Conservation (phyloP, 768 basidiomycete genomes). For the Kondoa malvinella region DNA sequence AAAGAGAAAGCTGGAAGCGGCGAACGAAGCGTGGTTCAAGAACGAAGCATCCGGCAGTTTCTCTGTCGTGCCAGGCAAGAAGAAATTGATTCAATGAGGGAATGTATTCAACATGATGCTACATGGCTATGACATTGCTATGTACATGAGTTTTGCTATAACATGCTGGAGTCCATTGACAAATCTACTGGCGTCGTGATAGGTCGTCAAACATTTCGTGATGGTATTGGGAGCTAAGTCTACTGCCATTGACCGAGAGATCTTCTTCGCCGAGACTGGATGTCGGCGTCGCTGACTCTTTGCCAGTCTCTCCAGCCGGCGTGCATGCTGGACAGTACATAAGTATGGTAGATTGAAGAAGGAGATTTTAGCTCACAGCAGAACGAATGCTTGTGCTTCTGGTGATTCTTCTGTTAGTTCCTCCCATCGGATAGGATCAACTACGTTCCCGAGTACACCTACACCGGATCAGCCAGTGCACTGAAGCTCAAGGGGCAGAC, state of each 20-base stretch:
- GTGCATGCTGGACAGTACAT: no score
- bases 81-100: slow-evolving; percentile 2
- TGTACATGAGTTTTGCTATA: no score
- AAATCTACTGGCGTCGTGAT: no score
- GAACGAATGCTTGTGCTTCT: slow-evolving; percentile 62
- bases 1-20: slow-evolving; percentile 76
- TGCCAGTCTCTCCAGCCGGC: slow-evolving; percentile 38
- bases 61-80: slow-evolving; percentile 22
- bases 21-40: slow-evolving; percentile 87
- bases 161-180: no score
- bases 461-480: neutral
- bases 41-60: slow-evolving; percentile 35
- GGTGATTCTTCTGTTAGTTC: slow-evolving; percentile 37
- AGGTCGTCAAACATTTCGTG: neutral
- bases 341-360: no score
- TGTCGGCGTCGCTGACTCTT: neutral
- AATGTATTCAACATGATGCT: no score
- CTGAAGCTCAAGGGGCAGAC: neutral
- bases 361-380: no score
- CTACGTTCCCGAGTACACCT: slow-evolving; percentile 18
- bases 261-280: neutral
- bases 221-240: neutral
- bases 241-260: neutral
- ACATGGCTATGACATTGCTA: no score
- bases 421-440: slow-evolving; percentile 13